Base-by-base conservation (phyloP, 1,139 yeast species). In the Eremothecium cymbalariae region DNA sequence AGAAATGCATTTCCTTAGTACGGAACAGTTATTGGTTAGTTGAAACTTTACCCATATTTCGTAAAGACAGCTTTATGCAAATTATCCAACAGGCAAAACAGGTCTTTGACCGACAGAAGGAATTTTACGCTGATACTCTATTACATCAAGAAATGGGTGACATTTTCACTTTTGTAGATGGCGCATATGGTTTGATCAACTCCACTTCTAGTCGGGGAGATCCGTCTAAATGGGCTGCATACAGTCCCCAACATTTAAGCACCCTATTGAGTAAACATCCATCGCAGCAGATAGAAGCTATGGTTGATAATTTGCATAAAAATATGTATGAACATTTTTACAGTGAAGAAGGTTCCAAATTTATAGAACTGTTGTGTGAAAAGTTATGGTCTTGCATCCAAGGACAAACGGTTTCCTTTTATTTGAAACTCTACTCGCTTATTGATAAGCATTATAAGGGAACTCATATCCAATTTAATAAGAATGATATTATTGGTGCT, bases 121-220 rank as follows among this genome's bases (percentile, higher is more conserved):
- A 53, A 18, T 43, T 56, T 3, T 76, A 78, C 36, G 73, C 80
- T 34, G 61, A 57, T 19, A 63, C 61, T 34, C 65, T 77, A 7
- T 62, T 79, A 45, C 68, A 68, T 45, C 69, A 70, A 38, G 69
- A 75, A 17, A 60, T 83, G 53, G 93, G 85, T 4, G 79, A 75
- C 51, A 58, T 82, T 37, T 63, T 71, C 22, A 77, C 75, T 19
- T 79, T 82, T 53, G 72, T 85, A 4, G 69, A 69, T 30, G 84
- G 77, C 29, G 74, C 80, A 32, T 79, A 77, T 37, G 67, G 71
- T 2, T 57, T 76, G 17, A 54, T 67, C 4, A 69, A 65, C 29
- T 64, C 67, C 27, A 60, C 58, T 36, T 58, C 59, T 28, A 43
- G 44, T 6, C 56, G 54, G 2, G 44, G 45, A 5, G 65, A 68